A percentile compares a stretch with the other conserved stretches of the same genome.
Conservation (phyloP, 2,329 filamentous ascomycete genomes). For the Fusarium algeriense region DNA sequence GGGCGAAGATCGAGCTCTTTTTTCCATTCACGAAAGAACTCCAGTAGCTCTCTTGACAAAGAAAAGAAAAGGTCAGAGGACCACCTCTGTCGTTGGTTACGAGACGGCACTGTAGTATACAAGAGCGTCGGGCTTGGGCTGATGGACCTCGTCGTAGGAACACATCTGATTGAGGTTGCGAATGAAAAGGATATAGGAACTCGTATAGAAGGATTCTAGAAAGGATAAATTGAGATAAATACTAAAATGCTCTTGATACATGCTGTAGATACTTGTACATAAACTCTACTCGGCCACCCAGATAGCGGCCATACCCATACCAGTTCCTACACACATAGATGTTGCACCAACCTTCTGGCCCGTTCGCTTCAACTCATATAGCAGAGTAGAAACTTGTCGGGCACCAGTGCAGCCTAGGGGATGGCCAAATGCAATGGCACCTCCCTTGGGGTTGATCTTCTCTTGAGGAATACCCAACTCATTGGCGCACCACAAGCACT, state of each 20-base stretch:
- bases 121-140: conserved; percentile 75
- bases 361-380: conserved; percentile 89
- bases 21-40: conserved; percentile 49
- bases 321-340: conserved; percentile 96
- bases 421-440: conserved; percentile 95
- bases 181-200: conserved; percentile 67
- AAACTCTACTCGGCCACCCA: conserved; percentile 89
- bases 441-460: conserved; percentile 98
- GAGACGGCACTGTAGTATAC: conserved; percentile 74
- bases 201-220: conserved; percentile 64
- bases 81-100: conserved; percentile 67
- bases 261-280: conserved; percentile 46
- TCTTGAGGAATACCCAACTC: conserved; percentile 84
- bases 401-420: conserved; percentile 95
- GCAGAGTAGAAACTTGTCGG: conserved; percentile 89
- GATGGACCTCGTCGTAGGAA: conserved; percentile 74
- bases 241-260: conserved; percentile 29
- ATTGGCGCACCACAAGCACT: conserved; percentile 93
- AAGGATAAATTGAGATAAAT: conserved; percentile 12
- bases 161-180: conserved; percentile 68
- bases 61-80: conserved; percentile 62
- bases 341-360: conserved; percentile 89
- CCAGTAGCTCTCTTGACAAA: conserved; percentile 46
- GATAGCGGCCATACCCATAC: conserved; percentile 97
- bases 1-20: conserved; percentile 52